Evolutionary conservation across 345 rosid species (phyloP).

Genomic region (Aquilaria malaccensis): DNA sequence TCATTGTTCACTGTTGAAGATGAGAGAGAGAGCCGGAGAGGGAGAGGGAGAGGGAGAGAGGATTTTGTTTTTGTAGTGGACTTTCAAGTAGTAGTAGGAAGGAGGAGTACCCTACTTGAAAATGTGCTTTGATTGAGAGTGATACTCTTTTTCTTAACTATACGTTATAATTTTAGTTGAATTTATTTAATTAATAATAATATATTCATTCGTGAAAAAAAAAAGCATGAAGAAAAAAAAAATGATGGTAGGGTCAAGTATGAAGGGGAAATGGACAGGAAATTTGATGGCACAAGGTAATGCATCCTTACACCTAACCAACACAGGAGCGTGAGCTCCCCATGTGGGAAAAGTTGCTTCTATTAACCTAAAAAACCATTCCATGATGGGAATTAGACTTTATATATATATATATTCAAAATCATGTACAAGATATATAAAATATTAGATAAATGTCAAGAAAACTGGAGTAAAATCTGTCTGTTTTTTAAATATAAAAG

Average conservation of each 20-base stretch:
- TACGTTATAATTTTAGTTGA: too few species aligned
- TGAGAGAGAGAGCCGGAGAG: neutral
- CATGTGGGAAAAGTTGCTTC: conserved; percentile 30
- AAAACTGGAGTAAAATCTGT: too few species aligned
- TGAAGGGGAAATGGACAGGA: conserved; percentile 12
- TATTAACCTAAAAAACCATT: neutral
- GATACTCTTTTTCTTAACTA: too few species aligned
- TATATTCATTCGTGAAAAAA: too few species aligned
- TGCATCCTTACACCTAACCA: conserved; percentile 10
- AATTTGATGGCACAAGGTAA: conserved; percentile 8
- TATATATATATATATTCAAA: neutral
- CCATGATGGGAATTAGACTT: neutral
- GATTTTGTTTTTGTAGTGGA: neutral
- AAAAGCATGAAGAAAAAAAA: too few species aligned
- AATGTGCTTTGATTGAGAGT: too few species aligned
- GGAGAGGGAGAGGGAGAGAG: neutral
- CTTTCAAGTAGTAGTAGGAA: too few species aligned
- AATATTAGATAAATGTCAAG: too few species aligned
- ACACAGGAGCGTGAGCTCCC: conserved; percentile 12
- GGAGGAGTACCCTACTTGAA: too few species aligned
- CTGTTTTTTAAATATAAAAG: too few species aligned
- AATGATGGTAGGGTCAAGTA: conserved; percentile 17
- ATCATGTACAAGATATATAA: neutral
- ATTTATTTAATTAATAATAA: too few species aligned
- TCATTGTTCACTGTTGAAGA: conserved; percentile 20